phyloP scores from a whole-genome alignment of 2,329 filamentous ascomycete genomes.

The Didymellaceae sp. region DNA sequence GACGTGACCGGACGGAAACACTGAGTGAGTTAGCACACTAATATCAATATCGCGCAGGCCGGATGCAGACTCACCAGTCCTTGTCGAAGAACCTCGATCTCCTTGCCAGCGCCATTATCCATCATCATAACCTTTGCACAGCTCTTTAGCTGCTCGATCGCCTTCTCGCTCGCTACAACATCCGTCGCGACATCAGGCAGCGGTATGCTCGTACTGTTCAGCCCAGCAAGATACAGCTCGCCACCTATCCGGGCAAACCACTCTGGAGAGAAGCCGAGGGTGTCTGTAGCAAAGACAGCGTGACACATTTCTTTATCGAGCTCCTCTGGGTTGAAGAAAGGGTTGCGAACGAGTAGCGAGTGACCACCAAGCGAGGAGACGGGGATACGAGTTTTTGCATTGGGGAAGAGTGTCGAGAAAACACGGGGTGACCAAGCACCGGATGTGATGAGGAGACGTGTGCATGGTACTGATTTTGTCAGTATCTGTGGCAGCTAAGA shows the following conservation, averaged over 20 bases:
- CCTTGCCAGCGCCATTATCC: conserved; percentile 50
- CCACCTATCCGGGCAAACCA: conserved; percentile 71
- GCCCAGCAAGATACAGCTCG: conserved; percentile 74
- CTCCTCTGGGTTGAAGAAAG: conserved; percentile 56
- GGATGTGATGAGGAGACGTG: conserved; percentile 69
- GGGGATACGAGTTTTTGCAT: conserved; percentile 60
- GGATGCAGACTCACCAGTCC: conserved; percentile 54
- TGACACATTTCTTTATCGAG: conserved; percentile 63
- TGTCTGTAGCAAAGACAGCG: conserved; percentile 70
- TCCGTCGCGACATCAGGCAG: conserved; percentile 65
- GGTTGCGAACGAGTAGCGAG: conserved; percentile 70
- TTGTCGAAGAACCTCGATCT: conserved; percentile 68
- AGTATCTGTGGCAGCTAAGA: conserved; percentile 15
- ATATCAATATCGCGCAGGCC: not conserved
- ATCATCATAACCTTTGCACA: conserved; percentile 60
- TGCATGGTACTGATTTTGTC: conserved; percentile 62
- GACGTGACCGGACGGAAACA: conserved; percentile 76
- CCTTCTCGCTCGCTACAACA: conserved; percentile 54
- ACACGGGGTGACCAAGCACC: conserved; percentile 75
- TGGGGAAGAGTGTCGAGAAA: conserved; percentile 69
- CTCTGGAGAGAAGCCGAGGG: conserved; percentile 69
- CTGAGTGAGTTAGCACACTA: not conserved
- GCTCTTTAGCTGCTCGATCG: conserved; percentile 59
- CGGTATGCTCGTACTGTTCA: conserved; percentile 68
- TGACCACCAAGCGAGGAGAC: conserved; percentile 72